Evolutionary conservation across 2,329 filamentous ascomycete species (phyloP).

Genomic region (Tolypocladium tundrense): DNA sequence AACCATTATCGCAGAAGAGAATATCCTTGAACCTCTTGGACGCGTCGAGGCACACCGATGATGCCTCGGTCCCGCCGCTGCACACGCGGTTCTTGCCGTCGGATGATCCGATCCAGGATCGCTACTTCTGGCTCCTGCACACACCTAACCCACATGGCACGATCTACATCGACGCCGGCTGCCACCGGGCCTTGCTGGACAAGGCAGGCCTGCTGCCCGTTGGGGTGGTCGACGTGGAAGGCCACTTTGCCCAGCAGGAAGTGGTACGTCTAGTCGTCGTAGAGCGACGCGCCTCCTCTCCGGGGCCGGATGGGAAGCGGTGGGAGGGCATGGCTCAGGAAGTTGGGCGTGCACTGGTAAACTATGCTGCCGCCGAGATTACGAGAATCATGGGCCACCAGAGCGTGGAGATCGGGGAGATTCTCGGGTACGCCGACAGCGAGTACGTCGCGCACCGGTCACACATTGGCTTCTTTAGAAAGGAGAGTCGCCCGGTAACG

Average conservation of each 20-base stretch:
- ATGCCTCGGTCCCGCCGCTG: conserved; percentile 36
- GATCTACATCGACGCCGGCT: conserved; percentile 86
- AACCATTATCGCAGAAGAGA: conserved; percentile 27
- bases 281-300: conserved; percentile 41
- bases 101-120: conserved; percentile 73
- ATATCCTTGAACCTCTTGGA: conserved; percentile 28
- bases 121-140: conserved; percentile 95
- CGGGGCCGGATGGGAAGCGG: conserved; percentile 31
- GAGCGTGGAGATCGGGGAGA: conserved; percentile 67
- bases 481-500: conserved; percentile 42
- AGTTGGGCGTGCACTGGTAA: conserved; percentile 81
- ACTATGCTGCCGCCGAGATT: conserved; percentile 85
- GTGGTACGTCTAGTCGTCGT: conserved; percentile 80
- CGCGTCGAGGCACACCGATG: conserved; percentile 9
- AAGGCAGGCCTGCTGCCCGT: conserved; percentile 85
- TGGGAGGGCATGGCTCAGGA: conserved; percentile 50
- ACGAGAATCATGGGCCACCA: conserved; percentile 71
- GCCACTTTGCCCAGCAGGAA: conserved; percentile 84
- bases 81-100: conserved; percentile 92
- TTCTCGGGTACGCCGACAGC: conserved; percentile 86
- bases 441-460: conserved; percentile 88
- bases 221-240: conserved; percentile 84
- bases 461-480: conserved; percentile 67
- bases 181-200: conserved; percentile 65
- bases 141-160: conserved; percentile 84